phyloP scores from a whole-genome alignment of 495 filamentous ascomycete genomes.

The Jackrogersella minutella region DNA sequence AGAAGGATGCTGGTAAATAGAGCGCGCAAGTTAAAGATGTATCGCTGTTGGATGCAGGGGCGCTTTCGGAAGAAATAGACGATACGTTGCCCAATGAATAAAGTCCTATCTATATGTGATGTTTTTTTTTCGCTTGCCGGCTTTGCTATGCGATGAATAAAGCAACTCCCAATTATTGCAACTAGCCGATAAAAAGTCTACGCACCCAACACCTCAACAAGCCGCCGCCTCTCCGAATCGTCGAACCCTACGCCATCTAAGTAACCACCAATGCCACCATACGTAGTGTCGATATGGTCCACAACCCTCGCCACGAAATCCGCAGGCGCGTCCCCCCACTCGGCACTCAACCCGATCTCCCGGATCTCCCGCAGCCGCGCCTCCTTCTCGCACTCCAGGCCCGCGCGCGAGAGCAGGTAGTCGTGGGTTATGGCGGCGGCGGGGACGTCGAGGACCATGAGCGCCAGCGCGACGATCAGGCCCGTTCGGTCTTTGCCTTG shows the following conservation, averaged over 20 bases:
- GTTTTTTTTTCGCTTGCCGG: neutral
- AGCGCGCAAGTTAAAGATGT: conserved; percentile 92
- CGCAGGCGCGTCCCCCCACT: conserved; percentile 69
- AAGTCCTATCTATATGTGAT: conserved; percentile 8
- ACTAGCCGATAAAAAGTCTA: too few species aligned
- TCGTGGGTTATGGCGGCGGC: conserved; percentile 67
- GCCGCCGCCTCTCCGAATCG: conserved; percentile 37
- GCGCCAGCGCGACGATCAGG: conserved; percentile 68
- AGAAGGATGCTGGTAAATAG: conserved; percentile 91
- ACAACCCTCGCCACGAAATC: conserved; percentile 62
- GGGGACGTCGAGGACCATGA: conserved; percentile 67
- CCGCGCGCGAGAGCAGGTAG: conserved; percentile 67
- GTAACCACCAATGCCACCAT: conserved; percentile 71
- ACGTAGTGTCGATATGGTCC: conserved; percentile 59
- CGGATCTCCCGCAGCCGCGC: conserved; percentile 72
- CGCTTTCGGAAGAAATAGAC: conserved; percentile 77
- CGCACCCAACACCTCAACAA: conserved; percentile 37
- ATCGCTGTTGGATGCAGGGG: conserved; percentile 96
- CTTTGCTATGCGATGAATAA: neutral
- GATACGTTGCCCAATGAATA: conserved; percentile 1
- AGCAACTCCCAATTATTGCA: neutral
- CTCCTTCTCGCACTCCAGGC: conserved; percentile 65
- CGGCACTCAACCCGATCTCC: conserved; percentile 70
- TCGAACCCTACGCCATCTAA: conserved; percentile 65
- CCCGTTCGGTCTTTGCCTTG: conserved; percentile 91